Conservation (phyloP, 2,329 filamentous ascomycete species). For the Decorospora gaudefroyi region DNA sequence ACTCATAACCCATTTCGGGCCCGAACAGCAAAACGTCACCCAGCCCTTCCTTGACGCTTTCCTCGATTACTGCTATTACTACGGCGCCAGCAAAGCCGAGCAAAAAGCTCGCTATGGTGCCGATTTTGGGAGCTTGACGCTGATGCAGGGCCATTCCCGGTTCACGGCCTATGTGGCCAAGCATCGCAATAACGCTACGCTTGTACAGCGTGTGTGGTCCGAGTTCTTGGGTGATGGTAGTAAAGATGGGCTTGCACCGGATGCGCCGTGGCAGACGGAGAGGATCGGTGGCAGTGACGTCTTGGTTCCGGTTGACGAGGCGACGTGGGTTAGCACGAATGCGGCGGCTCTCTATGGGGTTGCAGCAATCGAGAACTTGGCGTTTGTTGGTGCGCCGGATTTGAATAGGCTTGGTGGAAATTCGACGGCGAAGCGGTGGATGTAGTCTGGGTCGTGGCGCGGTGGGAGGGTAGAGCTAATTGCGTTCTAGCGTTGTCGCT, state of each 20-base stretch:
- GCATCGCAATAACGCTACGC: slow-evolving; percentile 52
- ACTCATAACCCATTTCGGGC: slow-evolving; percentile 54
- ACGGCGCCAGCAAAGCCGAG: slow-evolving; percentile 55
- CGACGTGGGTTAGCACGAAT: slow-evolving; percentile 62
- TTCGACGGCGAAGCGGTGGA: slow-evolving; percentile 4
- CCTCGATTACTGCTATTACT: slow-evolving; percentile 66
- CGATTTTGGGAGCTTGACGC: slow-evolving; percentile 52
- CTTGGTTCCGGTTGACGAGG: slow-evolving; percentile 59
- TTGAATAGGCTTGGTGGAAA: slow-evolving; percentile 20
- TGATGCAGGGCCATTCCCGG: slow-evolving; percentile 63
- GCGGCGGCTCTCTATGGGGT: slow-evolving; percentile 62
- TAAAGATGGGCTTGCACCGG: slow-evolving; percentile 42
- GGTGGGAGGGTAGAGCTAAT: too few relatives aligned
- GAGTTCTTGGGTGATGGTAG: slow-evolving; percentile 56
- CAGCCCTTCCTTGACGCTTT: slow-evolving; percentile 59
- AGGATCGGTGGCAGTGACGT: slow-evolving; percentile 52
- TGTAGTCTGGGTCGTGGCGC: background rate
- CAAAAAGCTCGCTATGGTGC: slow-evolving; percentile 60
- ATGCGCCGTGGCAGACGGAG: slow-evolving; percentile 53
- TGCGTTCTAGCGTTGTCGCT: too few relatives aligned
- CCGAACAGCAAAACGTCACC: slow-evolving; percentile 50
- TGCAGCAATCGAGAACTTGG: slow-evolving; percentile 61
- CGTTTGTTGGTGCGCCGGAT: slow-evolving; percentile 41
- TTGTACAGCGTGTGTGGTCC: slow-evolving; percentile 59
- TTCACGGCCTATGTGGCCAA: slow-evolving; percentile 60